Evolutionary conservation across 2,329 filamentous ascomycete genomes (phyloP).

Genomic region (Venturia nashicola): DNA sequence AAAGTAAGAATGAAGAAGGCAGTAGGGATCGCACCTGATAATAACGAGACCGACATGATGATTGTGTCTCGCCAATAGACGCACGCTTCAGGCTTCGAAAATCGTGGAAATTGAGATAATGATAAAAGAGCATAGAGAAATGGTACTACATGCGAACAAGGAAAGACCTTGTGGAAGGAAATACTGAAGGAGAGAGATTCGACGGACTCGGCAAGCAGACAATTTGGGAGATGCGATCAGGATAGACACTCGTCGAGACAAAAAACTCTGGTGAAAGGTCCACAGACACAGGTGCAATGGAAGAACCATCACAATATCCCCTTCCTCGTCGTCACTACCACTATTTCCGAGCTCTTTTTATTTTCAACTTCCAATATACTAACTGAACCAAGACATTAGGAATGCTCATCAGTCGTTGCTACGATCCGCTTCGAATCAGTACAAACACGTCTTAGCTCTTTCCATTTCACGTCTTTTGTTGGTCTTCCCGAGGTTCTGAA

Average conservation of each 20-base stretch:
- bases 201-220: neutral
- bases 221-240: neutral
- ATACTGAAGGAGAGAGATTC: neutral
- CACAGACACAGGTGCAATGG: neutral
- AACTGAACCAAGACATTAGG: neutral
- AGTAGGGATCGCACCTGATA: neutral
- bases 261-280: neutral
- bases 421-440: neutral
- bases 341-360: neutral
- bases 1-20: neutral
- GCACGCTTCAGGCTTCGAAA: neutral
- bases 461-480: neutral
- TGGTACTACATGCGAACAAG: neutral
- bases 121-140: neutral
- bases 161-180: neutral
- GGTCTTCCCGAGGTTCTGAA: neutral
- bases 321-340: neutral
- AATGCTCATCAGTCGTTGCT: neutral
- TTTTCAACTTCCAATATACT: neutral
- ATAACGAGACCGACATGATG: neutral
- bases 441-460: neutral
- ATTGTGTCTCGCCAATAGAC: neutral
- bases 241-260: neutral
- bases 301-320: neutral
- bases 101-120: neutral